Conservation (phyloP, 371 early-diverging fungal species). For the Blakeslea trispora region DNA sequence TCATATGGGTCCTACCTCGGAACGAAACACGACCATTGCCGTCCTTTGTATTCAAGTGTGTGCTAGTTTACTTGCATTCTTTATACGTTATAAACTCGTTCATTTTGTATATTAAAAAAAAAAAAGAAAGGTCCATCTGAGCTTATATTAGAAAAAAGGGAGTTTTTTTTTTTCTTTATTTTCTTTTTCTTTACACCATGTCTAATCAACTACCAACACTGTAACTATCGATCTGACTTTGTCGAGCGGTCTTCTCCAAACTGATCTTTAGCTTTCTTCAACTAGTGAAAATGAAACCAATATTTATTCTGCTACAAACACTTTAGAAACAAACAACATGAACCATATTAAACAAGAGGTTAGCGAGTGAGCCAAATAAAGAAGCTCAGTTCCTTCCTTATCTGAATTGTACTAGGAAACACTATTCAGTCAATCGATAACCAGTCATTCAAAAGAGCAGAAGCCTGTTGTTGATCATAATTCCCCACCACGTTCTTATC, state of each 20-base stretch:
- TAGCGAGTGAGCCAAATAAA: too few species aligned
- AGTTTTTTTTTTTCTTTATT: constrained; percentile 6
- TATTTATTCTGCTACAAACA: not conserved
- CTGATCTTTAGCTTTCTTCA: not conserved
- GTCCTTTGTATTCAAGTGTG: constrained; percentile 68
- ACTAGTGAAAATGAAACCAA: not conserved
- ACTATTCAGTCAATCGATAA: not conserved
- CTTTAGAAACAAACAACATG: too few species aligned
- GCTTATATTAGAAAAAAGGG: too few species aligned
- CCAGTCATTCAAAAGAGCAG: not conserved
- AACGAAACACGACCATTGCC: constrained; percentile 59
- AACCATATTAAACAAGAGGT: too few species aligned
- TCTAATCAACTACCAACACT: constrained; percentile 7
- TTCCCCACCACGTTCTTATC: constrained; percentile 42
- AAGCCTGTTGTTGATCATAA: not conserved
- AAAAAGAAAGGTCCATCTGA: not conserved
- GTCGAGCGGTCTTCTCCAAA: not conserved
- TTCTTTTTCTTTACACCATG: constrained; percentile 7
- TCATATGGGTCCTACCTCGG: constrained; percentile 73
- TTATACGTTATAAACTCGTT: constrained; percentile 77
- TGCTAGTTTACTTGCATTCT: constrained; percentile 70
- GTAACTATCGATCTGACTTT: constrained; percentile 6
- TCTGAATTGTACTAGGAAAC: too few species aligned
- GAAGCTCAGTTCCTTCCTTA: too few species aligned
- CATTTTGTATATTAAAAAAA: constrained; percentile 65